phyloP scores from a whole-genome alignment of 2,329 filamentous ascomycete species.

The Aureobasidium sp. region DNA sequence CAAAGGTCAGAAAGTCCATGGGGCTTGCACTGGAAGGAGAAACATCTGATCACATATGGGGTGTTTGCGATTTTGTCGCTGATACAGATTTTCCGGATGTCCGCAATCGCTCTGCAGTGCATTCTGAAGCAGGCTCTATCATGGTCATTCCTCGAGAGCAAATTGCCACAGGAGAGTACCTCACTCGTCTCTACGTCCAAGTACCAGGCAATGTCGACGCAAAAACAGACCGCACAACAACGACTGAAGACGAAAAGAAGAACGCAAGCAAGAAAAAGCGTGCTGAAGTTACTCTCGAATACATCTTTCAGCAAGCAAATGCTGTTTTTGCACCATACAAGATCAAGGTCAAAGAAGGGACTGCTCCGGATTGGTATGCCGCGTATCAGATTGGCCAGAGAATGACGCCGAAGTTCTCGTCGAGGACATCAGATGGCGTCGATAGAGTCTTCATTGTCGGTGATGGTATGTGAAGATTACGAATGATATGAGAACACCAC shows the following conservation, averaged over 20 bases:
- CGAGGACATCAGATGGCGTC: constrained; percentile 8
- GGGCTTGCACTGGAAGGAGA: constrained; percentile 23
- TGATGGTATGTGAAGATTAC: constrained; percentile 27
- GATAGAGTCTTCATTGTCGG: constrained; percentile 10
- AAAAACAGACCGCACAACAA: constrained; percentile 47
- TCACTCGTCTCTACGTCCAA: constrained; percentile 14
- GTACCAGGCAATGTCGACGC: constrained; percentile 26
- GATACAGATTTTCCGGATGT: constrained; percentile 50
- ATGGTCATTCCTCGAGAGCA: constrained; percentile 68
- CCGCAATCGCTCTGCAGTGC: constrained; percentile 70
- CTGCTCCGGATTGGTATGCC: constrained; percentile 19
- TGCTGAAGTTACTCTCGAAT: constrained; percentile 48
- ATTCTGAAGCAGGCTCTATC: constrained; percentile 59
- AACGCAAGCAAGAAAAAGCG: constrained; percentile 46
- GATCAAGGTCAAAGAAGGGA: not conserved
- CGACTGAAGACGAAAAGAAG: constrained; percentile 44
- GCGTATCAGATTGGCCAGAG: constrained; percentile 47
- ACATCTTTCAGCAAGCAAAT: constrained; percentile 53
- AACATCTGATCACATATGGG: constrained; percentile 24
- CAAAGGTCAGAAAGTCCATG: constrained; percentile 18
- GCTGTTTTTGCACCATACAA: constrained; percentile 4
- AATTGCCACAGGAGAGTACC: constrained; percentile 5
- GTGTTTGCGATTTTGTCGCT: constrained; percentile 24
- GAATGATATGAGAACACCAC: not conserved
- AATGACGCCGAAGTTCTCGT: constrained; percentile 31